phyloP scores from a whole-genome alignment of 768 basidiomycete genomes.

The Megacollybia marginata region DNA sequence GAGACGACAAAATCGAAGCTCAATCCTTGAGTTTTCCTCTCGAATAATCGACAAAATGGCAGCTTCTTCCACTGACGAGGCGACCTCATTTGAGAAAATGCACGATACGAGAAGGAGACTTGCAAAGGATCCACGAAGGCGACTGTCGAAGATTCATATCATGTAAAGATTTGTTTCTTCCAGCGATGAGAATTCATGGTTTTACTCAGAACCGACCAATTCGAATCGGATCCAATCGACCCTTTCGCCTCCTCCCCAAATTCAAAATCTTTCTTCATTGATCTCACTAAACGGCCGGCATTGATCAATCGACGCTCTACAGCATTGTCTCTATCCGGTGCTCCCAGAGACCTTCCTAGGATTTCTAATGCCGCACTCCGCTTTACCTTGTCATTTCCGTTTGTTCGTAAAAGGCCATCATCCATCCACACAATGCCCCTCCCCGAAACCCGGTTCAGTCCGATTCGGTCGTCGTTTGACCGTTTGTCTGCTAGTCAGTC shows the following conservation, averaged over 20 bases:
- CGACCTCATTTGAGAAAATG: constrained; percentile 2
- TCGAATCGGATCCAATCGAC: constrained; percentile 18
- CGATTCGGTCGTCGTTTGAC: too few species aligned
- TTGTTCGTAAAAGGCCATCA: constrained; percentile 16
- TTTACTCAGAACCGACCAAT: too few species aligned
- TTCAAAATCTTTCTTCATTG: constrained; percentile 38
- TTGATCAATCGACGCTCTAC: not conserved
- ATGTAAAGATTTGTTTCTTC: not conserved
- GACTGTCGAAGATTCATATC: not conserved
- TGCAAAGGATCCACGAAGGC: not conserved
- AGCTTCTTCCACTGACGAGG: not conserved
- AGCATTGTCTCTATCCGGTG: constrained; percentile 7
- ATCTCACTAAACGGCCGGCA: constrained; percentile 23
- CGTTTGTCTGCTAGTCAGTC: too few species aligned
- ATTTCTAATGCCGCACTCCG: too few species aligned
- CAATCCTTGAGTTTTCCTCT: constrained; percentile 3
- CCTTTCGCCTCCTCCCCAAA: constrained; percentile 32
- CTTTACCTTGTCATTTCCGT: too few species aligned
- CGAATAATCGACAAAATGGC: not conserved
- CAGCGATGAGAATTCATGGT: too few species aligned
- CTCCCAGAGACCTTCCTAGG: too few species aligned
- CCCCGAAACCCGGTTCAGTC: constrained; percentile 11
- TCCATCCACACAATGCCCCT: constrained; percentile 25
- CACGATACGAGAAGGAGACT: not conserved
- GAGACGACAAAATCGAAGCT: not conserved